These are phyloP conservation scores for Ceratocystis alfenasii DNA, from an alignment of 2,329 filamentous ascomycete genomes.

Conservation along the genomic window DNA sequence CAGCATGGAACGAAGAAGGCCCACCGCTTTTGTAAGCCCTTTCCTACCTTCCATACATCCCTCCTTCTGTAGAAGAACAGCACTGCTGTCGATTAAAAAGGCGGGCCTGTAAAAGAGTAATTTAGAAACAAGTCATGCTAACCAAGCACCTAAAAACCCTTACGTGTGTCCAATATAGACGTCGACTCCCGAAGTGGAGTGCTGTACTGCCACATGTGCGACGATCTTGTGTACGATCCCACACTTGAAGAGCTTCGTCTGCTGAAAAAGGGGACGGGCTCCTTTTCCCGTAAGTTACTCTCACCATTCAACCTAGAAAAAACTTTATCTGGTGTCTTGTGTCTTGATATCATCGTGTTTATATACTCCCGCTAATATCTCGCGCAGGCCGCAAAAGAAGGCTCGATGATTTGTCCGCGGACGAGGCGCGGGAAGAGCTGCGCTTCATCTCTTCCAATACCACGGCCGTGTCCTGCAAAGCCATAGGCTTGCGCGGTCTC, in stretches of 20 bases:
- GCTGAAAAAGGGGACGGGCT: conserved; percentile 55
- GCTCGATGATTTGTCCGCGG: conserved; percentile 56
- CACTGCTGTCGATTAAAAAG: not conserved
- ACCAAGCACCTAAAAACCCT: conserved; percentile 23
- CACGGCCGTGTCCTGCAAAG: conserved; percentile 66
- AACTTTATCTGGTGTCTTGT: not conserved
- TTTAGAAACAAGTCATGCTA: conserved; percentile 23
- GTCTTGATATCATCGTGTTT: too few relatives aligned
- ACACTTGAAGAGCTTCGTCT: conserved; percentile 64
- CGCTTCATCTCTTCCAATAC: conserved; percentile 69
- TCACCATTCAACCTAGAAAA: not conserved
- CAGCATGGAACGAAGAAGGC: conserved; percentile 57
- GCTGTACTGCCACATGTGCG: conserved; percentile 69
- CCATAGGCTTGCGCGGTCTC: conserved; percentile 77
- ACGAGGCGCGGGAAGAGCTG: conserved; percentile 57
- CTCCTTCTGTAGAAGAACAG: not conserved
- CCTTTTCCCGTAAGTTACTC: conserved; percentile 45
- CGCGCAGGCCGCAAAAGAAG: conserved; percentile 57
- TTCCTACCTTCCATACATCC: not conserved
- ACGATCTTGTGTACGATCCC: conserved; percentile 73
- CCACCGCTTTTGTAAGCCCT: conserved; percentile 57
- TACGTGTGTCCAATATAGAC: conserved; percentile 36
- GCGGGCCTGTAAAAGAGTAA: not conserved
- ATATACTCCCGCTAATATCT: too few relatives aligned
- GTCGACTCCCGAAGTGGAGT: conserved; percentile 66